phyloP scores from a whole-genome alignment of 441 rosid genomes.

The Euphorbia celastroides region DNA sequence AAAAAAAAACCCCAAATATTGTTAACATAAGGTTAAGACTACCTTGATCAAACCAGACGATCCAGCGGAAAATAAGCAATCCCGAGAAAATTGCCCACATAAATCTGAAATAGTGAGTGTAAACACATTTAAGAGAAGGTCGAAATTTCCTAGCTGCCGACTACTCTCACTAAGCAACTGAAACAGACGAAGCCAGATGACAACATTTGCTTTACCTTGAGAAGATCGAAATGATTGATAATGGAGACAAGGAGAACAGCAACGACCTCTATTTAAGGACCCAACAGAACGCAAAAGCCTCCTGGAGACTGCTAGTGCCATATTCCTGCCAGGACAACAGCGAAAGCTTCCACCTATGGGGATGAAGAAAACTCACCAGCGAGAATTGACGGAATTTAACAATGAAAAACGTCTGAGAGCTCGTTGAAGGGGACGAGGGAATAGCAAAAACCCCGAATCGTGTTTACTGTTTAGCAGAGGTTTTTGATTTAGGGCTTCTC shows the following conservation, averaged over 20 bases:
- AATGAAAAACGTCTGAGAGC: neutral
- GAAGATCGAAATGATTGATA: constrained; percentile 17
- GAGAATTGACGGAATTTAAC: neutral
- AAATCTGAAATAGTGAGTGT: constrained; percentile 12
- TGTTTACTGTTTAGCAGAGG: no score
- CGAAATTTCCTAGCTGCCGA: neutral
- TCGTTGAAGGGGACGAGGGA: neutral
- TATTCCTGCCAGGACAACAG: constrained; percentile 10
- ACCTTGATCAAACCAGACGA: constrained; percentile 30
- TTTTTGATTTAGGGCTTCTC: neutral
- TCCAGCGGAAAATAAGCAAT: constrained; percentile 17
- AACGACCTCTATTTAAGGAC: constrained; percentile 24
- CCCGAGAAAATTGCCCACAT: constrained; percentile 7
- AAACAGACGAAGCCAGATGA: constrained; percentile 5
- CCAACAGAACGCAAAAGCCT: constrained; percentile 39
- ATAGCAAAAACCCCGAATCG: neutral
- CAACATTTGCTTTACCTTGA: constrained; percentile 24
- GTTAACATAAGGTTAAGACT: neutral
- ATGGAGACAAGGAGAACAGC: neutral
- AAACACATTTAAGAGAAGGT: neutral
- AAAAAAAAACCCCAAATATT: neutral
- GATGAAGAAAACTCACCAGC: constrained; percentile 3
- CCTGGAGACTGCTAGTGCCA: constrained; percentile 51
- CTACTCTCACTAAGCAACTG: no score
- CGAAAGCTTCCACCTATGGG: neutral